These are phyloP conservation scores for Fusarium vanettenii DNA, from an alignment of 2,329 filamentous ascomycete species.

Conservation along the genomic window DNA sequence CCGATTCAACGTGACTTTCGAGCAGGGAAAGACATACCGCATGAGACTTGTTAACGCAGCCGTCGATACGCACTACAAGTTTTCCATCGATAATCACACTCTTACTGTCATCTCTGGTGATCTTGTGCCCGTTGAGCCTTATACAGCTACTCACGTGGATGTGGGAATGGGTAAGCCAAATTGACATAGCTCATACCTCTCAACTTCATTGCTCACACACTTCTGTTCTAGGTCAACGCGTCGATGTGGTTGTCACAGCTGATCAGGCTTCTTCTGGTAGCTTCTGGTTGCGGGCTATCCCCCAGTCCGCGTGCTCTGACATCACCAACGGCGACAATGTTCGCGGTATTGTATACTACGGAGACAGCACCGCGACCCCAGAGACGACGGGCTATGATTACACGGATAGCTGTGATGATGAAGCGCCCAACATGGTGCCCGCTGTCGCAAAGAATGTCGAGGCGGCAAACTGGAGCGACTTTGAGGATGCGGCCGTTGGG, in stretches of 20 bases:
- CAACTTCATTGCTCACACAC: not conserved
- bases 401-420: not conserved
- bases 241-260: not conserved
- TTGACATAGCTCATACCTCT: not conserved
- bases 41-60: conserved; percentile 63
- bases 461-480: not conserved
- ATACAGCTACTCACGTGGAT: conserved; percentile 61
- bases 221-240: not conserved
- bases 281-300: not conserved
- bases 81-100: conserved; percentile 64
- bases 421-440: not conserved
- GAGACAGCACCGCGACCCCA: not conserved
- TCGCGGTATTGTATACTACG: not conserved
- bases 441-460: not conserved
- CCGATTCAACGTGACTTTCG: not conserved
- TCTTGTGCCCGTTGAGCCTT: conserved; percentile 64
- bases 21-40: conserved; percentile 33
- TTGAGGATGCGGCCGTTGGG: not conserved
- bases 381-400: not conserved
- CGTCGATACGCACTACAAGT: conserved; percentile 60
- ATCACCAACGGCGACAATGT: not conserved
- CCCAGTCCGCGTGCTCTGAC: not conserved
- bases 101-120: conserved; percentile 66
- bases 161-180: conserved; percentile 50
- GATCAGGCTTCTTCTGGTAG: not conserved